These are phyloP conservation scores for Mycena floridula DNA, from an alignment of 768 basidiomycete species.

Conservation along the genomic window DNA sequence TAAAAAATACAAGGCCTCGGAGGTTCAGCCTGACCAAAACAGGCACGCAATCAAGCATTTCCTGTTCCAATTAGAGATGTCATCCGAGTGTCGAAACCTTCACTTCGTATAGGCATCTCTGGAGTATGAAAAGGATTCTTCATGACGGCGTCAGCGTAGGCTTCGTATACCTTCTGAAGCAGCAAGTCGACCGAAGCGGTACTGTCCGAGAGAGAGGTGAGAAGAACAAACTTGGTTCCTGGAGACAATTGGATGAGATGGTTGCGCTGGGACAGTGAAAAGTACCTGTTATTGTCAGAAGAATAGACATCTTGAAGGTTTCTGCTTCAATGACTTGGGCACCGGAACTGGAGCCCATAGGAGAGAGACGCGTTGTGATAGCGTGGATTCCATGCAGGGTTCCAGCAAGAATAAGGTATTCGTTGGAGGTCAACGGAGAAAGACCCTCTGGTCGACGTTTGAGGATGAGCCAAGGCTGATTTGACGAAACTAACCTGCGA, in stretches of 20 bases:
- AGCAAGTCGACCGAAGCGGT: slow-evolving; percentile 65
- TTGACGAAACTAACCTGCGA: slow-evolving; percentile 55
- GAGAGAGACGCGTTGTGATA: slow-evolving; percentile 90
- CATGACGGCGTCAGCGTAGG: slow-evolving; percentile 93
- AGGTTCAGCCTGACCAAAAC: no score
- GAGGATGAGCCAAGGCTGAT: slow-evolving; percentile 2
- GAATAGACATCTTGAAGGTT: slow-evolving; percentile 89
- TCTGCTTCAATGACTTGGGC: slow-evolving; percentile 96
- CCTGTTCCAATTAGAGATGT: slow-evolving; percentile 48
- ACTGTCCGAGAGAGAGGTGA: slow-evolving; percentile 75
- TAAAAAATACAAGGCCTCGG: no score
- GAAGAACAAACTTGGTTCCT: slow-evolving; percentile 95
- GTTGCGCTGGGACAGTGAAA: background rate
- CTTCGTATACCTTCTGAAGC: slow-evolving; percentile 86
- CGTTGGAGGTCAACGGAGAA: slow-evolving; percentile 84
- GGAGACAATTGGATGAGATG: background rate
- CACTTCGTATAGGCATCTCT: slow-evolving; percentile 97
- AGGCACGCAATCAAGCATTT: no score
- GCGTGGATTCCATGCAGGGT: slow-evolving; percentile 98
- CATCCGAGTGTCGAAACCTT: slow-evolving; percentile 78
- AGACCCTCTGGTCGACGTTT: slow-evolving; percentile 68
- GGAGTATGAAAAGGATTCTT: slow-evolving; percentile 99
- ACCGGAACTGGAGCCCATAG: slow-evolving; percentile 76
- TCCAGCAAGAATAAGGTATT: slow-evolving; percentile 92
- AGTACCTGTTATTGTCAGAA: slow-evolving; percentile 84